These are phyloP conservation scores for Solanum neorickii DNA, from an alignment of 257 asterid genomes.

Conservation along the genomic window DNA sequence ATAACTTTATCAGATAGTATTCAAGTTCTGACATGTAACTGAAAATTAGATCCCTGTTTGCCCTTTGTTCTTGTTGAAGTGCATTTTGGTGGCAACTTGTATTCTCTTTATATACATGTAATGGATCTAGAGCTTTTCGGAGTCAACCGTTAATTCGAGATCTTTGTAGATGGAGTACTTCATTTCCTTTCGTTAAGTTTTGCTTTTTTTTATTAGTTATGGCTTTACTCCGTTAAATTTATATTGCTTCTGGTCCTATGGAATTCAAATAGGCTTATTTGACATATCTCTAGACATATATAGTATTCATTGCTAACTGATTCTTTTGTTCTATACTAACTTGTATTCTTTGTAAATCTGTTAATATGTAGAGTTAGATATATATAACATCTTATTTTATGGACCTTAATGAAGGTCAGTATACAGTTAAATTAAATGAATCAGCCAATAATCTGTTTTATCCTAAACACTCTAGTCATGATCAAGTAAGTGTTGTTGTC, in stretches of 20 bases:
- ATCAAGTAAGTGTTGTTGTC: slow-evolving; percentile 2
- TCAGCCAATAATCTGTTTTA: not conserved
- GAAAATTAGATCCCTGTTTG: not conserved
- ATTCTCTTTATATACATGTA: not conserved
- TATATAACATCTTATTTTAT: not conserved
- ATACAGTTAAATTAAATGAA: not conserved
- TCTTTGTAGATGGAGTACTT: not conserved
- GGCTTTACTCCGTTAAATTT: not conserved
- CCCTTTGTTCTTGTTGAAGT: not conserved
- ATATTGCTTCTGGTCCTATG: not conserved
- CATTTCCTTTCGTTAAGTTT: not conserved
- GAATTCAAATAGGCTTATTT: not conserved
- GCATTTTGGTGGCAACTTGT: not conserved
- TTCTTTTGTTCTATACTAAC: not conserved
- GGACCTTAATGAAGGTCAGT: slow-evolving; percentile 2
- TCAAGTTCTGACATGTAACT: slow-evolving; percentile 1
- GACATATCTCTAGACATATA: not conserved
- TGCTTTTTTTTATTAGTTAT: not conserved
- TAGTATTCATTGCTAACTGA: not conserved
- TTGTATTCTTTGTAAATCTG: slow-evolving; percentile 1
- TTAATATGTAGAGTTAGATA: slow-evolving; percentile 1
- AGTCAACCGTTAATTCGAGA: not conserved
- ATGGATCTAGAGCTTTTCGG: not conserved
- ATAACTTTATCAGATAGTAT: not conserved
- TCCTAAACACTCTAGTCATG: not conserved